These are phyloP conservation scores for Inga leiocalycina DNA, from an alignment of 306 rosid genomes.

Conservation along the genomic window DNA sequence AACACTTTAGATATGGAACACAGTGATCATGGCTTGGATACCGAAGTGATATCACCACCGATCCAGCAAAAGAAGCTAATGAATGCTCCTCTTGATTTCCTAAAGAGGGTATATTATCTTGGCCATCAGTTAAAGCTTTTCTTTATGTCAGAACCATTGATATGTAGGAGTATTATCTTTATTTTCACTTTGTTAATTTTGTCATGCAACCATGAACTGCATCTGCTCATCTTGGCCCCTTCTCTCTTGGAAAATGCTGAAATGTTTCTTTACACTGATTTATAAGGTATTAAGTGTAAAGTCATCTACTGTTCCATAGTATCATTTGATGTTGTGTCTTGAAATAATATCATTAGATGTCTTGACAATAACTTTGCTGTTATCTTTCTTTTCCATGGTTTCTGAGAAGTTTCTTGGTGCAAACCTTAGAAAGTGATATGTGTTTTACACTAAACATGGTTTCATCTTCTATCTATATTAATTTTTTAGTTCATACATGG, in stretches of 20 bases:
- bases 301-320: slow-evolving; percentile 3
- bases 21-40: slow-evolving; percentile 41
- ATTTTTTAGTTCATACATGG: not conserved
- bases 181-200: slow-evolving; percentile 27
- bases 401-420: slow-evolving; percentile 17
- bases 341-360: slow-evolving; percentile 12
- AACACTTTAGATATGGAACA: slow-evolving; percentile 40
- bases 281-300: slow-evolving; percentile 9
- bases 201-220: not conserved
- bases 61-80: slow-evolving; percentile 44
- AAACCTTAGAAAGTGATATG: not conserved
- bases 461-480: not conserved
- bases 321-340: slow-evolving; percentile 11
- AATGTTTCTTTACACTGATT: slow-evolving; percentile 28
- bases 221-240: not conserved
- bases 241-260: slow-evolving; percentile 5
- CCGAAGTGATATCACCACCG: slow-evolving; percentile 49
- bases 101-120: slow-evolving; percentile 63
- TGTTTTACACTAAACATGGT: not conserved
- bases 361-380: slow-evolving; percentile 13
- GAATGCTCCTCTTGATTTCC: slow-evolving; percentile 66
- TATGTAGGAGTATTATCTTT: not conserved
- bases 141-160: not conserved
- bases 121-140: not conserved
- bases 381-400: slow-evolving; percentile 25